These are phyloP conservation scores for Dothidotthia symphoricarpi DNA, from an alignment of 2,329 filamentous ascomycete genomes.

Conservation along the genomic window DNA sequence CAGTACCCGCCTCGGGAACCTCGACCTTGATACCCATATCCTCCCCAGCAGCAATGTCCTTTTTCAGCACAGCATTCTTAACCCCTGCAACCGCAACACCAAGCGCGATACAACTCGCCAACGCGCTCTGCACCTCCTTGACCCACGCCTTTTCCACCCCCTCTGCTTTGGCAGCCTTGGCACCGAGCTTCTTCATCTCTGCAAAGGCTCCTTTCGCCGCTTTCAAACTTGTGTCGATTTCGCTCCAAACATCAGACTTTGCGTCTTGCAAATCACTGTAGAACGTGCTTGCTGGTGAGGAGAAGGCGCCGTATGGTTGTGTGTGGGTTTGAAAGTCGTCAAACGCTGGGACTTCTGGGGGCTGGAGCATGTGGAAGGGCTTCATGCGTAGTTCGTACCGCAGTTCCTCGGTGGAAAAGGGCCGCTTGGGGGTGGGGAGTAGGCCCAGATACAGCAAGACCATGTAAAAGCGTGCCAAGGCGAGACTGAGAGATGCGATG, in stretches of 20 bases:
- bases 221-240: conserved; percentile 31
- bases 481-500: conserved; percentile 28
- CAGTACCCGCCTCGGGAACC: conserved; percentile 37
- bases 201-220: conserved; percentile 38
- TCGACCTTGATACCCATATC: conserved; percentile 32
- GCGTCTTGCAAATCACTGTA: conserved; percentile 7
- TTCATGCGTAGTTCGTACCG: conserved; percentile 86
- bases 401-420: conserved; percentile 66
- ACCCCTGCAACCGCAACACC: conserved; percentile 32
- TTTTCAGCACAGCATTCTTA: too few relatives aligned
- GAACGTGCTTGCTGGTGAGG: conserved; percentile 9
- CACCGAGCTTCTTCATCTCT: conserved; percentile 39
- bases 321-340: conserved; percentile 55
- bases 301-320: conserved; percentile 33
- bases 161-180: conserved; percentile 31
- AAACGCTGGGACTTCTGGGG: conserved; percentile 66
- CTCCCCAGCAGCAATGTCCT: not conserved
- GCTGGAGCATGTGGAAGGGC: conserved; percentile 68
- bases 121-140: conserved; percentile 31
- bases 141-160: conserved; percentile 43
- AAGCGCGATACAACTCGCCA: conserved; percentile 36
- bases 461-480: conserved; percentile 59
- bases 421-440: conserved; percentile 53
- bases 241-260: conserved; percentile 19
- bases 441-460: conserved; percentile 59